Evolutionary conservation across 1,139 yeast species (phyloP).

Genomic region (Protomyces lactucae-debilis): DNA sequence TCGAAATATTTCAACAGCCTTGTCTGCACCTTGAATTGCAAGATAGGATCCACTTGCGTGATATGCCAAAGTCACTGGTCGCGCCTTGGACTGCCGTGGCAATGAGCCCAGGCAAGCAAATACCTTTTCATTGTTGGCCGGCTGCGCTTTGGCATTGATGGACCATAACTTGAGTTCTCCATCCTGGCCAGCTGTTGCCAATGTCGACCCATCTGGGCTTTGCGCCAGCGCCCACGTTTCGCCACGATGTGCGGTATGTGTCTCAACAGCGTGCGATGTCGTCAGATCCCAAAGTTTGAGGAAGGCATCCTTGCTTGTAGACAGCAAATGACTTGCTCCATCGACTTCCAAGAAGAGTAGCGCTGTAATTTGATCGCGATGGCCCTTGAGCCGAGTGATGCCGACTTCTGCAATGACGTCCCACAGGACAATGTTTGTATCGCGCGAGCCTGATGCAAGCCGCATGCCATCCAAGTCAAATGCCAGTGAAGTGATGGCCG

Average conservation of each 20-base stretch:
- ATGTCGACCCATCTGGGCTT: conserved; percentile 35
- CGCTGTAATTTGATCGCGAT: conserved; percentile 84
- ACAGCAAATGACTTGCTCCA: conserved; percentile 50
- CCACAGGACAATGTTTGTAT: conserved; percentile 83
- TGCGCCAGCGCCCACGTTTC: conserved; percentile 85
- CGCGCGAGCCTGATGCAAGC: conserved; percentile 79
- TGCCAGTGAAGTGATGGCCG: conserved; percentile 60
- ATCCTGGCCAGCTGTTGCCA: conserved; percentile 69
- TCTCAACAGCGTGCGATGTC: conserved; percentile 84
- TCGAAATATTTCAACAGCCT: conserved; percentile 76
- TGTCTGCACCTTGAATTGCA: conserved; percentile 70
- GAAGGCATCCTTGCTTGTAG: conserved; percentile 83
- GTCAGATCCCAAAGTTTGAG: conserved; percentile 89
- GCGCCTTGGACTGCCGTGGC: conserved; percentile 72
- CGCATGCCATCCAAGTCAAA: conserved; percentile 83
- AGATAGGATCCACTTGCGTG: conserved; percentile 48
- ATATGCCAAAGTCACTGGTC: conserved; percentile 63
- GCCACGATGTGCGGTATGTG: conserved; percentile 87
- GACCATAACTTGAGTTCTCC: conserved; percentile 82
- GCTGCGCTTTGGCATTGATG: conserved; percentile 45
- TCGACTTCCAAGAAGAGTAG: conserved; percentile 41
- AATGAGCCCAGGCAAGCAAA: conserved; percentile 60
- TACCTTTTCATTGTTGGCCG: conserved; percentile 43
- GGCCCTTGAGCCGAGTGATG: conserved; percentile 76
- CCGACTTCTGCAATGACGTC: conserved; percentile 93